Percentiles rank a stretch among this genome's conserved stretches.
These are phyloP conservation scores for Penicillium sp. DNA, from an alignment of 2,329 filamentous ascomycete genomes.

Conservation along the genomic window DNA sequence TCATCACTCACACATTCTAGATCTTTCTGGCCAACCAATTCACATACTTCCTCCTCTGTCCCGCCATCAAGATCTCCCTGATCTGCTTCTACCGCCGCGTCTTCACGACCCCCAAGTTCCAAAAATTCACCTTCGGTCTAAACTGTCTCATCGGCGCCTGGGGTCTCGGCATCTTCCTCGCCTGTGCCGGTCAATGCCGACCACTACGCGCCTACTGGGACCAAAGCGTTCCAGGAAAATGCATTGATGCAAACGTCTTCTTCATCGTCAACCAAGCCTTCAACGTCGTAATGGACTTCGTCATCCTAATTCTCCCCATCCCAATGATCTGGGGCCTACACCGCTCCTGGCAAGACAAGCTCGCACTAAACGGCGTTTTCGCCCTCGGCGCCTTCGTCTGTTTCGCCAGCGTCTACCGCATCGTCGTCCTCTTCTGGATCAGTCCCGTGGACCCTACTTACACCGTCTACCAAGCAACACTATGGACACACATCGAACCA, in stretches of 20 bases:
- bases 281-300: slow-evolving; percentile 39
- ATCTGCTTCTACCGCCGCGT: slow-evolving; percentile 41
- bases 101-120: slow-evolving; percentile 36
- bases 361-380: slow-evolving; percentile 38
- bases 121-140: slow-evolving; percentile 28
- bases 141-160: slow-evolving; percentile 35
- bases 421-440: slow-evolving; percentile 41
- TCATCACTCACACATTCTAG: slow-evolving; percentile 18
- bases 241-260: slow-evolving; percentile 33
- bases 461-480: slow-evolving; percentile 37
- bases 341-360: slow-evolving; percentile 40
- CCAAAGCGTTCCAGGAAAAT: slow-evolving; percentile 28
- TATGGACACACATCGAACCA: slow-evolving; percentile 43
- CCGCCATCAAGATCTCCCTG: slow-evolving; percentile 39
- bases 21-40: slow-evolving; percentile 42
- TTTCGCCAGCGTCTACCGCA: slow-evolving; percentile 42
- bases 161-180: slow-evolving; percentile 36
- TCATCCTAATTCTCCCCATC: slow-evolving; percentile 35
- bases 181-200: slow-evolving; percentile 38
- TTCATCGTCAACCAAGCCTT: slow-evolving; percentile 40
- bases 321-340: slow-evolving; percentile 42
- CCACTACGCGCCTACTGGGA: slow-evolving; percentile 38
- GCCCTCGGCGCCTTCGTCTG: slow-evolving; percentile 39
- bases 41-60: slow-evolving; percentile 39
- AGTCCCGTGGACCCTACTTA: slow-evolving; percentile 34